phyloP scores from a whole-genome alignment of 306 rosid genomes.

The Prunus fruticosa region DNA sequence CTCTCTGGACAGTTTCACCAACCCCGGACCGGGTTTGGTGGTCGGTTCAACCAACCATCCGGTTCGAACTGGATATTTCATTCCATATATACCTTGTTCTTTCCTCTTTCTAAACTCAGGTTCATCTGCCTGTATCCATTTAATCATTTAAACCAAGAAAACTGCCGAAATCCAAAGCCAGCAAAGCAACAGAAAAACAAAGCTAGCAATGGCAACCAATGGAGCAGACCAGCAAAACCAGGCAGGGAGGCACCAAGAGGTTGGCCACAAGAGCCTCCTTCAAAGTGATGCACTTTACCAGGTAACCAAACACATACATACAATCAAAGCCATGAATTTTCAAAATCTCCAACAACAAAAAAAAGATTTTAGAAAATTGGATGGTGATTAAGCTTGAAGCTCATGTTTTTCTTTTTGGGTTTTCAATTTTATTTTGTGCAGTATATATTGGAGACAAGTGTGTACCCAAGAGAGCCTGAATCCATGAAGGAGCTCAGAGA shows the following conservation, averaged over 20 bases:
- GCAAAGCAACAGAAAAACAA: not conserved
- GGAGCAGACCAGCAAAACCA: slow-evolving; percentile 53
- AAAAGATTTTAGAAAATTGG: not conserved
- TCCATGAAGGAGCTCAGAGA: slow-evolving; percentile 92
- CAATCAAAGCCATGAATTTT: not conserved
- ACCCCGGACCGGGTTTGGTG: slow-evolving; percentile 57
- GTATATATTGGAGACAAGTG: slow-evolving; percentile 90
- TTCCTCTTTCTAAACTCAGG: slow-evolving; percentile 4
- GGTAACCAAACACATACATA: slow-evolving; percentile 27
- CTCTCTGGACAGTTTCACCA: slow-evolving; percentile 41
- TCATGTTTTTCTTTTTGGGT: too few species aligned
- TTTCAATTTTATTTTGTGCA: slow-evolving; percentile 34
- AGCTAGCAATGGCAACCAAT: slow-evolving; percentile 59
- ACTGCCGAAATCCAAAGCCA: not conserved
- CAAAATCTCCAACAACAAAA: too few species aligned
- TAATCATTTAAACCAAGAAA: not conserved
- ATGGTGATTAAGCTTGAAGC: not conserved
- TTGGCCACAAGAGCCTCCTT: slow-evolving; percentile 95
- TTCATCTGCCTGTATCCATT: not conserved
- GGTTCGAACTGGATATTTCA: slow-evolving; percentile 41
- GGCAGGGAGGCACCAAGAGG: slow-evolving; percentile 83
- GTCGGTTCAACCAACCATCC: slow-evolving; percentile 46
- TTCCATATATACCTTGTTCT: slow-evolving; percentile 25
- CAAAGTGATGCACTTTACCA: slow-evolving; percentile 95
- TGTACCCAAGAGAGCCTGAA: slow-evolving; percentile 87